These are phyloP conservation scores for Solanum virginianum DNA, from an alignment of 257 asterid species.

Conservation along the genomic window DNA sequence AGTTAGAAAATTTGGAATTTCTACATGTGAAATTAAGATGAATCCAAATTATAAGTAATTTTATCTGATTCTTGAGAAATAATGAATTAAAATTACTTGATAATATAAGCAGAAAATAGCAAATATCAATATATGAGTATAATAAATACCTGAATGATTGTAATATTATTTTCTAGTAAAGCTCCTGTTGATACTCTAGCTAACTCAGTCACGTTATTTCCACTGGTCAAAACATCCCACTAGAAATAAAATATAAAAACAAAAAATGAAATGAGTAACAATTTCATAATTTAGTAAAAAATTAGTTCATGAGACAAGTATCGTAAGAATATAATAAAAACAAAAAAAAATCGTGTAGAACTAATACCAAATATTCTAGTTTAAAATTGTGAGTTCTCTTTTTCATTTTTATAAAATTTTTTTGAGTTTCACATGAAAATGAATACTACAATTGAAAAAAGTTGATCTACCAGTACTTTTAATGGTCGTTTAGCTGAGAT, in stretches of 20 bases:
- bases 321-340: neutral
- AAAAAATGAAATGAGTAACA: neutral
- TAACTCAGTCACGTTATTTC: slow-evolving; percentile 24
- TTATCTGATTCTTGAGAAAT: neutral
- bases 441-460: neutral
- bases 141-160: slow-evolving; percentile 48
- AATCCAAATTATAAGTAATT: neutral
- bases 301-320: neutral
- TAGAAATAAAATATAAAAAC: neutral
- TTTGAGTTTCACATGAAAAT: neutral
- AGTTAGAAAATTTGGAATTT: too few species aligned
- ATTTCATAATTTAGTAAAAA: neutral
- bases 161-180: slow-evolving; percentile 38
- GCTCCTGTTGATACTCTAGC: slow-evolving; percentile 45
- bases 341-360: neutral
- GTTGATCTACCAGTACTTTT: neutral
- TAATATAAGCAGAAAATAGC: neutral
- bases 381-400: neutral
- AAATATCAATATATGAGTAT: neutral
- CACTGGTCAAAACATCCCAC: slow-evolving; percentile 63
- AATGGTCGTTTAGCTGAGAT: neutral
- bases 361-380: neutral
- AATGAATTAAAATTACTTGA: neutral
- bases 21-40: neutral
- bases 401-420: neutral